Base-by-base conservation (phyloP, 805 yeast species). In the Brettanomyces sp. region DNA sequence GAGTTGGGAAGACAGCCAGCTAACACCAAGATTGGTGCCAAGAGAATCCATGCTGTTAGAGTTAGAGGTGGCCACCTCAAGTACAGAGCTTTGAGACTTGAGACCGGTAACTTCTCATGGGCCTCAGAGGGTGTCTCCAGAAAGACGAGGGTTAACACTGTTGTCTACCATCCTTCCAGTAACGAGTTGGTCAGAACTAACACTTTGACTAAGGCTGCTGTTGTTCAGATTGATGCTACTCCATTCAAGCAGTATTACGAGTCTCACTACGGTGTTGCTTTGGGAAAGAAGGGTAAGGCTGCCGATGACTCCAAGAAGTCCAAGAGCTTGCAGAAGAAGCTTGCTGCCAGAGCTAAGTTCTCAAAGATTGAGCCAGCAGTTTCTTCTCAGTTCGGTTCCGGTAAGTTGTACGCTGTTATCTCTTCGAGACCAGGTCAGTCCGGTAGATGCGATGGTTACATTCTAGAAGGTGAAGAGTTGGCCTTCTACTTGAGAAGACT, bases 401-500 rank as follows among this genome's bases (percentile, higher is more conserved):
- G 99, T 82, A 90, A 91, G 79, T 85, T 93, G 68, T 93, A 93
- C 82, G 99, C 99, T 74, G 80, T 79, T 73, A 88, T 93, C 72
- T 89, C 99, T 60, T 93, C 99, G 50, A 89, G 99, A 83, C 99
- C 99, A 74, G 99, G 99, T 76, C 99, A 93, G 83, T 85, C 95
- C 62, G 99, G 99, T 77, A 95, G 99, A 81, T 84, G 89, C 79
- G 99, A 93, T 74, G 99, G 99, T 78, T 93, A 93, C 95, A 85
- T 93, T 78, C 86, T 93, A 74, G 99, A 93, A 82, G 99, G 99
- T 79, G 99, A 93, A 74, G 99, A 93, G 80, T 88, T 93, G 76
- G 98, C 98, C 74, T 93, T 93, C 95, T 93, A 93, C 96, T 84
- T 93, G 75, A 89, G 96, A 85, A 91, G 96, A 88, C 81, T 93